Conservation (phyloP, 2,329 filamentous ascomycete species). For the Dryadomyces quercivorus region DNA sequence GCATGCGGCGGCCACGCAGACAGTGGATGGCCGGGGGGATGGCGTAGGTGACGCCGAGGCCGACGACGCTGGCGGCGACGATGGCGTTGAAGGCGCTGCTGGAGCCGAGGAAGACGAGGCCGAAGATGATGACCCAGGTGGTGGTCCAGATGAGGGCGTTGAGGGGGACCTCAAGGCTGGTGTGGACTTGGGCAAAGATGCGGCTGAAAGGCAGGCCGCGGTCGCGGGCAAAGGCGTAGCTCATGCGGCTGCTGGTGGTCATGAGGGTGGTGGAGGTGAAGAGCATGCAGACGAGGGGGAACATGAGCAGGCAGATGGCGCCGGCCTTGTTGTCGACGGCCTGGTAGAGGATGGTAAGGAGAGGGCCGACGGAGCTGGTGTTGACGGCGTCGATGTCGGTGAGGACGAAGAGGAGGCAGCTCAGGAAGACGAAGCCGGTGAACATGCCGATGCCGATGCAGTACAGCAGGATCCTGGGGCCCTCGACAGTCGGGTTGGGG, state of each 20-base stretch:
- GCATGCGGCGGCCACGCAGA: conserved; percentile 49
- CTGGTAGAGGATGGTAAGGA: conserved; percentile 35
- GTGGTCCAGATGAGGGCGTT: conserved; percentile 50
- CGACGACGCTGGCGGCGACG: conserved; percentile 26
- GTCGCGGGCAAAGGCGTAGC: conserved; percentile 56
- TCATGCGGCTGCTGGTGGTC: conserved; percentile 45
- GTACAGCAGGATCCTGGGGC: conserved; percentile 54
- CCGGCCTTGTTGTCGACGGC: conserved; percentile 50
- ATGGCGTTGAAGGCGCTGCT: conserved; percentile 47
- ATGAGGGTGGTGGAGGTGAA: conserved; percentile 53
- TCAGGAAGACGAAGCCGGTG: conserved; percentile 36
- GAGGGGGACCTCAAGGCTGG: conserved; percentile 48
- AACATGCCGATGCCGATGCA: conserved; percentile 51
- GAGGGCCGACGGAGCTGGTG: conserved; percentile 22
- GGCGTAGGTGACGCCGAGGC: conserved; percentile 59
- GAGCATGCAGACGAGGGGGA: conserved; percentile 49
- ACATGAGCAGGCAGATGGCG: conserved; percentile 53
- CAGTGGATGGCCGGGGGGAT: conserved; percentile 63
- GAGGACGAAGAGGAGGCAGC: conserved; percentile 51
- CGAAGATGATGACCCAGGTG: conserved; percentile 40
- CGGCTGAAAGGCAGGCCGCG: conserved; percentile 51
- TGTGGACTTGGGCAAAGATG: conserved; percentile 50
- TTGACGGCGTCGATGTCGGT: conserved; percentile 40
- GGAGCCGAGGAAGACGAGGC: conserved; percentile 47
- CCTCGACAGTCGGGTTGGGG: conserved; percentile 42